Base-by-base conservation (phyloP, 108 stramenopile genomes). In the Skeletonema grethae region DNA sequence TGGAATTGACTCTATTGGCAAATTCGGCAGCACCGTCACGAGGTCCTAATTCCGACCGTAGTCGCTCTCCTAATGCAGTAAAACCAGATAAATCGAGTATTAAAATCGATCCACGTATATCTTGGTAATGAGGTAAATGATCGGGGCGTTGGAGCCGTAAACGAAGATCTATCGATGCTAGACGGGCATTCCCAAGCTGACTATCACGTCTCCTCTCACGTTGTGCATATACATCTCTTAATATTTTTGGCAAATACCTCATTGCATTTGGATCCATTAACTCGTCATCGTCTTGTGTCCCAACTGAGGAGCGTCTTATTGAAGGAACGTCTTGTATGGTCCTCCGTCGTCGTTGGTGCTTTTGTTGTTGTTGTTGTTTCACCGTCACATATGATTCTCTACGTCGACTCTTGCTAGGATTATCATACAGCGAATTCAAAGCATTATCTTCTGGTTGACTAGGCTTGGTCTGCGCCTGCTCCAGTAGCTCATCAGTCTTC, bases 11-110 rank as follows among this genome's bases (percentile, higher is more conserved):
- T 20, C 69, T 61, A 30, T 73, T 63, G 0, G 86, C 83, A 53
- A 86, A 81, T 29, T 79, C 80, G 20, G 86, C 86, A 7, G 80
- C 75, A 9, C 84, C 84, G 38, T 84, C 83, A 16, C 69, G 48
- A 11, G 80, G 63, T 15, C 84, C 84, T 7, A 80, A 67, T 58
- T 81, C 72, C 55, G 77, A 56, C 46, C 74, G 80, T 29, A 84
- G 34, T 20, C 75, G 68, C 64, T 84, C 84, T 6, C 84, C 80
- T n/a, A 84, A 61, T 58, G 78, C 78, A 3, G 84, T 84, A 38
- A 84, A 84, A 20, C 84, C 84, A 60, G 75, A 77, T 1, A 84
- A 63, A 57, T 84, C 84, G 6, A 79, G 70, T 36, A 84, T 84
- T 29, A 84, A 62, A 18, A 84, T 81, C 5, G 76, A 64, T 1